Evolutionary conservation across 306 rosid species (phyloP).

Genomic region (Pueraria montana): DNA sequence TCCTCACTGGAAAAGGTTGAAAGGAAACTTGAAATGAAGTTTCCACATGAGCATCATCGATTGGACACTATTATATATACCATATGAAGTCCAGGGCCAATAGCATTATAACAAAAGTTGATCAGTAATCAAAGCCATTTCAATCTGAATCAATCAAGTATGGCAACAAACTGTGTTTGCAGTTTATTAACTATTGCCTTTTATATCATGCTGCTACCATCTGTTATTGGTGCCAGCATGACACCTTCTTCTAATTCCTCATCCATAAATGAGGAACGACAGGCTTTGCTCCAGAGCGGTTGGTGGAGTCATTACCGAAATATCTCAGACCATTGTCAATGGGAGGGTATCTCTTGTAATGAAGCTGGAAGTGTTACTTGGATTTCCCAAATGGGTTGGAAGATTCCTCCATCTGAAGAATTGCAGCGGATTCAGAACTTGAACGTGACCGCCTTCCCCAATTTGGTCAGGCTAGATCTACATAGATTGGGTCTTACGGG

Average conservation of each 20-base stretch:
- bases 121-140: no score
- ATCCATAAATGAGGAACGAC: neutral
- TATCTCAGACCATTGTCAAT: neutral
- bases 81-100: neutral
- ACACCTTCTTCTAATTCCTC: neutral
- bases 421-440: neutral
- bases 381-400: fast-evolving
- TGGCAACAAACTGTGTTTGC: no score
- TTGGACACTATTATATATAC: neutral
- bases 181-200: no score
- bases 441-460: neutral
- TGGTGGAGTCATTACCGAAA: neutral
- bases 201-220: neutral
- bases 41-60: neutral
- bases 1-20: neutral
- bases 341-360: neutral
- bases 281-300: neutral
- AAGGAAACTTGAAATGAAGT: neutral
- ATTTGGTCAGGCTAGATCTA: neutral
- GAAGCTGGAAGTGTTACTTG: slow-evolving; percentile 2
- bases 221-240: neutral
- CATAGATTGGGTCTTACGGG: neutral
- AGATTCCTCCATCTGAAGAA: neutral
- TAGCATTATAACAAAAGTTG: no score
- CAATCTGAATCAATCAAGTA: no score